Evolutionary conservation across 306 rosid genomes (phyloP).

Genomic region (Lablab purpureus): DNA sequence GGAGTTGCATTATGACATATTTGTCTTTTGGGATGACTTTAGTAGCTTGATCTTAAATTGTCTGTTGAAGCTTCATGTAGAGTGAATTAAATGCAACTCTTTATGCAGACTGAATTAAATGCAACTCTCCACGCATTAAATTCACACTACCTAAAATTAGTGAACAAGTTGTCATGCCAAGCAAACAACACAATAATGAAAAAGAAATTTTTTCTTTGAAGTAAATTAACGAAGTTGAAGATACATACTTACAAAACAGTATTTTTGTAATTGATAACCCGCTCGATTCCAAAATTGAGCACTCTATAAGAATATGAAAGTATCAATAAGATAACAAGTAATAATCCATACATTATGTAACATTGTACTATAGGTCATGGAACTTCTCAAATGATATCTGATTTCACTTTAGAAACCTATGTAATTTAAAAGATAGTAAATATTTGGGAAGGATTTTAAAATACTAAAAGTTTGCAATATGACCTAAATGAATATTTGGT

Average conservation of each 20-base stretch:
- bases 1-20: no score
- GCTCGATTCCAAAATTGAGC: slow-evolving; percentile 48
- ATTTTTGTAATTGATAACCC: slow-evolving; percentile 66
- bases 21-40: no score
- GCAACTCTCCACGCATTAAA: no score
- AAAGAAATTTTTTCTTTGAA: neutral
- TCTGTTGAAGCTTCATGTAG: no score
- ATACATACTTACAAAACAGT: slow-evolving; percentile 79
- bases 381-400: neutral
- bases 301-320: slow-evolving; percentile 59
- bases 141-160: no score
- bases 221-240: slow-evolving; percentile 12
- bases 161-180: slow-evolving; percentile 40
- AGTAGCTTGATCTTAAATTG: no score
- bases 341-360: slow-evolving; percentile 1
- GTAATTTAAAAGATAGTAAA: slow-evolving; percentile 23
- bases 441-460: slow-evolving; percentile 13
- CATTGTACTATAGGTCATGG: slow-evolving; percentile 10
- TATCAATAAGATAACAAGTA: slow-evolving; percentile 41
- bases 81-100: no score
- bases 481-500: neutral
- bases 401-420: slow-evolving; percentile 19
- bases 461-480: slow-evolving; percentile 1
- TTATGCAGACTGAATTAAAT: no score
- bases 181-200: slow-evolving; percentile 19